Base-by-base conservation (phyloP, 768 basidiomycete genomes). In the Neoboletus magnificus region DNA sequence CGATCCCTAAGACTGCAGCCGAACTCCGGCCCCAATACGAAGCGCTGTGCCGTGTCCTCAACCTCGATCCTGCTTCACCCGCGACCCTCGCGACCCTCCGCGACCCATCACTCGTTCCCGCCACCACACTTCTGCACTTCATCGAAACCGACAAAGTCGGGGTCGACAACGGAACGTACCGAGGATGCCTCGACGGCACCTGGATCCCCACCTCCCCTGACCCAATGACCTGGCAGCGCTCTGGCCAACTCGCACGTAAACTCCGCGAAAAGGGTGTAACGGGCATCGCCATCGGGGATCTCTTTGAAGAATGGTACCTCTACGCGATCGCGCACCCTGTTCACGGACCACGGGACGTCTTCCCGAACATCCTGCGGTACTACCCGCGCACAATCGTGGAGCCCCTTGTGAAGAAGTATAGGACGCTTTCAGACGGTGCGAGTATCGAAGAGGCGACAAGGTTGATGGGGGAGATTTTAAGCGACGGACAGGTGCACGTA, bases 221-320 rank as follows among this genome's bases (percentile, higher is more conserved):
- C 53, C 77, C 82, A 2, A 86, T 91, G 82, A 72, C 75, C 37
- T 88, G 84, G 79, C 89, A 91, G 62, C 79, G 79, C 15, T 77
- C 76, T 1, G 86, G 88, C 3, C 75, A 71, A 1, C 75, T 92
- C 50, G 84, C 85, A 0, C 69, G 69, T 11, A 78, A 74, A 1
- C 76, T 90, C 13, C 69, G 65, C 43, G 79, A 74, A 20, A 83
- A 81, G 20, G 87, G 89, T 3, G 76, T 89, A 43, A 77, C 73
- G 39, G 82, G 79, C 63, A 73, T 91, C 54, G 73, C 84, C 48
- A 71, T 86, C n/a, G 89, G 89, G 10, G 85, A 88, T 52, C 75
- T 89, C 48, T 76, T 74, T 16, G 86, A 90, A 61, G 88, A 91
- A 67, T 90, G 88, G 87, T 87, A 83, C 66, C 77, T 89, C 48